Conservation (phyloP, 2,329 filamentous ascomycete genomes). For the Ophiocordyceps camponoti-floridani region DNA sequence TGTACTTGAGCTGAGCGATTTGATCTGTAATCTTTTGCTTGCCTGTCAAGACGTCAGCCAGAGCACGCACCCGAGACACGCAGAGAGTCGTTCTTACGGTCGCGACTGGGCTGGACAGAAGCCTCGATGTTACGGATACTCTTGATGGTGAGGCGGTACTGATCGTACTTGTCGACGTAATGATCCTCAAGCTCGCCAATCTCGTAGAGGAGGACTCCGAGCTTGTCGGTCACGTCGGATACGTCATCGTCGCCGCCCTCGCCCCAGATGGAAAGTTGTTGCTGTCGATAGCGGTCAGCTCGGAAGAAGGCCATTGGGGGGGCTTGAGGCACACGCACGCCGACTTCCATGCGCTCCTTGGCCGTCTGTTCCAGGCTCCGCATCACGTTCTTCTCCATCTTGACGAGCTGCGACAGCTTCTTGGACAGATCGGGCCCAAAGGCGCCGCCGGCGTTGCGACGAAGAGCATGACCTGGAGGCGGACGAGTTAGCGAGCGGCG, state of each 20-base stretch:
- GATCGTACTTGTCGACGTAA: conserved; percentile 96
- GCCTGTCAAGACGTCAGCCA: conserved; percentile 29
- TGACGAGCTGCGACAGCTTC: conserved; percentile 93
- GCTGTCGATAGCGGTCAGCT: conserved; percentile 29
- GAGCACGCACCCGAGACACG: not conserved
- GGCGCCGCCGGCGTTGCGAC: conserved; percentile 57
- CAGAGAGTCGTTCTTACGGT: conserved; percentile 45
- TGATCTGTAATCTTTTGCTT: conserved; percentile 99
- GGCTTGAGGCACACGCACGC: conserved; percentile 40
- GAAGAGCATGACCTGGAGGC: conserved; percentile 44
- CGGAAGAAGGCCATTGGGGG: not conserved
- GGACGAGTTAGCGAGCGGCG: not conserved
- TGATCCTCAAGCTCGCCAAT: conserved; percentile 97
- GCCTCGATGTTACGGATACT: conserved; percentile 98
- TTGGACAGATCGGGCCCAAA: conserved; percentile 81
- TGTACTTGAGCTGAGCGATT: conserved; percentile 98
- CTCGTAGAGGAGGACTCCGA: conserved; percentile 93
- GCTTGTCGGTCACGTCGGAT: conserved; percentile 96
- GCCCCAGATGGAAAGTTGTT: conserved; percentile 98
- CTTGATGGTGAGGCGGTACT: conserved; percentile 98
- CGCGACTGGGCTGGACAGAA: conserved; percentile 91
- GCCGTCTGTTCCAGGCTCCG: conserved; percentile 91
- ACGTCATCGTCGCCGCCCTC: conserved; percentile 93
- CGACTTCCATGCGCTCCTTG: conserved; percentile 94
- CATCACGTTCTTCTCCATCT: conserved; percentile 99